Conservation (phyloP, 176 grass and related monocot species). For the Triticum turgidum region DNA sequence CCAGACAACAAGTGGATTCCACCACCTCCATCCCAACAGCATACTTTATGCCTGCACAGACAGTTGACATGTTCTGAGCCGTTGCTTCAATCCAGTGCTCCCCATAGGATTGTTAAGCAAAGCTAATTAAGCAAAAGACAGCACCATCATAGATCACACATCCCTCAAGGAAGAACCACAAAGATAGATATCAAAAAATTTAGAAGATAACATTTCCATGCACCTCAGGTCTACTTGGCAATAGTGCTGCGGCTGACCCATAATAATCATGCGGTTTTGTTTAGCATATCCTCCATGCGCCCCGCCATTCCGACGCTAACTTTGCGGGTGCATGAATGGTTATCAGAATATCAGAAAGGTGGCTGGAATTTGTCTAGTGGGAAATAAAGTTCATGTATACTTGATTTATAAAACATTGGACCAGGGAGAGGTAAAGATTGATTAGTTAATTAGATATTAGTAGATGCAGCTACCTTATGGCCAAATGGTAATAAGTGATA, state of each 20-base stretch:
- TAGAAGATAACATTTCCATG: slow-evolving; percentile 9
- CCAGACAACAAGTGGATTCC: slow-evolving; percentile 42
- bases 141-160: not conserved
- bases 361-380: slow-evolving; percentile 17
- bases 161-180: slow-evolving; percentile 26
- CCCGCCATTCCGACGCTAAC: slow-evolving; percentile 10
- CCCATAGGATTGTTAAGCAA: slow-evolving; percentile 57
- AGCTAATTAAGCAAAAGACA: slow-evolving; percentile 46
- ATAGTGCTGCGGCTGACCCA: slow-evolving; percentile 42
- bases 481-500: slow-evolving; percentile 30
- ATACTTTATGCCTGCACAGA: slow-evolving; percentile 45
- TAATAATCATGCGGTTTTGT: slow-evolving; percentile 31
- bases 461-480: slow-evolving; percentile 8
- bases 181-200: not conserved
- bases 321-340: slow-evolving; percentile 30
- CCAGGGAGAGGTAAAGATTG: not conserved
- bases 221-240: slow-evolving; percentile 36
- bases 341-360: slow-evolving; percentile 29
- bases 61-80: slow-evolving; percentile 46
- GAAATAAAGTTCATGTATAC: not conserved
- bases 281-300: slow-evolving; percentile 41
- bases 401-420: not conserved
- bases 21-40: slow-evolving; percentile 12
- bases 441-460: not conserved
- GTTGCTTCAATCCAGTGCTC: slow-evolving; percentile 41